Conservation (phyloP, 768 basidiomycete species). For the Hygrophorus pudorinus region DNA sequence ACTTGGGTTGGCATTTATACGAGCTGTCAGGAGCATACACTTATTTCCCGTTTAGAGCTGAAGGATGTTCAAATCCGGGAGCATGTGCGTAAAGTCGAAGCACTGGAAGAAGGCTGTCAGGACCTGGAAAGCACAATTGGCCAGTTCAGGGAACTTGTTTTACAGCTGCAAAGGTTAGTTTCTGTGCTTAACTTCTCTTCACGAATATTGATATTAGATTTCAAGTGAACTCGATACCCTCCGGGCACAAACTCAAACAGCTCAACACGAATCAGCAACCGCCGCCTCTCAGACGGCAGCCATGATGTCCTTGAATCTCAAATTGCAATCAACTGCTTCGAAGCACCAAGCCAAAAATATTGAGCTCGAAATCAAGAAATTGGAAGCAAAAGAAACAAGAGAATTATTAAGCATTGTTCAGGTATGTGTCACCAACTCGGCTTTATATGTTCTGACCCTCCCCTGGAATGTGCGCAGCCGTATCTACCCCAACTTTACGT, state of each 20-base stretch:
- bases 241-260: constrained; percentile 76
- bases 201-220: neutral
- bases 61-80: constrained; percentile 68
- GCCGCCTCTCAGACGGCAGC: constrained; percentile 85
- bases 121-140: constrained; percentile 83
- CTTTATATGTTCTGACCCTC: neutral
- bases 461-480: constrained; percentile 40
- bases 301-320: constrained; percentile 91
- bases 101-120: constrained; percentile 67
- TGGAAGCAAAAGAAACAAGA: constrained; percentile 75
- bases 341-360: constrained; percentile 88
- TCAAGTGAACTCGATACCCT: constrained; percentile 79
- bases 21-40: neutral
- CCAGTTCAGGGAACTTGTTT: constrained; percentile 90
- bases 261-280: constrained; percentile 72
- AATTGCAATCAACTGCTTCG: constrained; percentile 81
- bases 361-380: constrained; percentile 77
- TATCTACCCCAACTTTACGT: constrained; percentile 89
- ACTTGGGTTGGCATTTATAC: constrained; percentile 51
- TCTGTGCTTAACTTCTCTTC: constrained; percentile 1
- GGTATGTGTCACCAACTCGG: constrained; percentile 27
- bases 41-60: constrained; percentile 31
- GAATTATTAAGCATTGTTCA: constrained; percentile 80
- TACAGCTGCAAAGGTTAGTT: constrained; percentile 66
- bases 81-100: constrained; percentile 49